phyloP scores from a whole-genome alignment of 495 filamentous ascomycete species.

The Rusavskia elegans region DNA sequence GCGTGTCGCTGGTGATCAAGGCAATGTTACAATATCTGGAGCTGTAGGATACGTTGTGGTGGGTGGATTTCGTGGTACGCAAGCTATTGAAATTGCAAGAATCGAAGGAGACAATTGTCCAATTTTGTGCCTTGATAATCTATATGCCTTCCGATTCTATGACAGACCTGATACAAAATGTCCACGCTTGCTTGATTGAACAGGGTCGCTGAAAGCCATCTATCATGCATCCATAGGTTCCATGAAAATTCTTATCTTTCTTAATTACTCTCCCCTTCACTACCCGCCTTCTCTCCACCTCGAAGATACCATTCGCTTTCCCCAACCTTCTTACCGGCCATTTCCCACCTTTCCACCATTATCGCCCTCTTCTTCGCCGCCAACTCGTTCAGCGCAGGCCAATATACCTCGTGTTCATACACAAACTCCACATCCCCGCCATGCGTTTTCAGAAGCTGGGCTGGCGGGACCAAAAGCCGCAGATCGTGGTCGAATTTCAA shows the following conservation, averaged over 20 bases:
- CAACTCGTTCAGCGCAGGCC: constrained; percentile 64
- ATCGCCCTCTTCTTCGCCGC: constrained; percentile 42
- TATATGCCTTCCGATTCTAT: too few relatives aligned
- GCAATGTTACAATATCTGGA: too few relatives aligned
- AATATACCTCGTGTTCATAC: constrained; percentile 78
- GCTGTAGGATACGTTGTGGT: too few relatives aligned
- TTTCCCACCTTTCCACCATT: constrained; percentile 54
- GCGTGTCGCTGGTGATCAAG: too few relatives aligned
- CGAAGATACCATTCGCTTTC: constrained; percentile 71
- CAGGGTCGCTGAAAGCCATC: background rate
- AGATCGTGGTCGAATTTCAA: constrained; percentile 90
- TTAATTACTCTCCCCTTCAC: background rate
- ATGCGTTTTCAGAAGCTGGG: constrained; percentile 54
- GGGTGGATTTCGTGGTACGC: too few relatives aligned
- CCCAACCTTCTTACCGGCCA: constrained; percentile 61
- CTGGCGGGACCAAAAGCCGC: constrained; percentile 53
- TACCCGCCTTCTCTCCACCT: constrained; percentile 33
- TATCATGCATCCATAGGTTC: background rate
- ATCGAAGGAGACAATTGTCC: too few relatives aligned
- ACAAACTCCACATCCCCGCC: constrained; percentile 48
- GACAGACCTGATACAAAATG: too few relatives aligned
- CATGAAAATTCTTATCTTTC: background rate
- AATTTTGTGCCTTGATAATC: too few relatives aligned
- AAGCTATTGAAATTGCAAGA: too few relatives aligned
- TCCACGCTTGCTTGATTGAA: too few relatives aligned